Evolutionary conservation across 805 yeast genomes (phyloP).

Genomic region (Nakazawaea holstii): DNA sequence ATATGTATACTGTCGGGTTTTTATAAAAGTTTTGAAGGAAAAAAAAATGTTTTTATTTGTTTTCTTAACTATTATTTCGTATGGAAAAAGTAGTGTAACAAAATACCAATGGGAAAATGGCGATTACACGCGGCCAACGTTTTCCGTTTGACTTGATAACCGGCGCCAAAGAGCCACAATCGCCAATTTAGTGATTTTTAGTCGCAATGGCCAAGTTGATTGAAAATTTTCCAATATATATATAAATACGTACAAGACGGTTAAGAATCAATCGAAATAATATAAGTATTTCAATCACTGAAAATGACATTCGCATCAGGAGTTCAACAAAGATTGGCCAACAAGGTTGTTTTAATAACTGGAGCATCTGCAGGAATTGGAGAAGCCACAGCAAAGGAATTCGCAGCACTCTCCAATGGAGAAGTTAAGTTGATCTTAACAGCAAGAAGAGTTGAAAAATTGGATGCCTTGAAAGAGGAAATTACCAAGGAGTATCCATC

Average conservation of each 20-base stretch:
- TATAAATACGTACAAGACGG: not conserved
- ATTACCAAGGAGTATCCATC: conserved; percentile 42
- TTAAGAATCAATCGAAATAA: not conserved
- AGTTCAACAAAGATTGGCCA: conserved; percentile 11
- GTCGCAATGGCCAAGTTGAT: too few relatives aligned
- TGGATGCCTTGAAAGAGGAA: conserved; percentile 42
- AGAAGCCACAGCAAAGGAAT: conserved; percentile 39
- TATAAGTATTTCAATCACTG: too few relatives aligned
- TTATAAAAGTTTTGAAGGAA: too few relatives aligned
- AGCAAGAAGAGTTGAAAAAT: conserved; percentile 70
- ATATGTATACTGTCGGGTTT: not conserved
- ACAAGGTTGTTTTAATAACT: conserved; percentile 23
- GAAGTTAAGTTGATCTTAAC: conserved; percentile 63
- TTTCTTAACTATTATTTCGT: not conserved
- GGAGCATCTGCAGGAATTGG: conserved; percentile 49
- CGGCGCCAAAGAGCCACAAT: not conserved
- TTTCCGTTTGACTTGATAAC: conserved; percentile 1
- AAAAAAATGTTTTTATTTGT: not conserved
- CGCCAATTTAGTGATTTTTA: too few relatives aligned
- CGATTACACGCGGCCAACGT: not conserved
- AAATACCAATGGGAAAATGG: not conserved
- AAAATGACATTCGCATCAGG: conserved; percentile 10
- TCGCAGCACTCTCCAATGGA: conserved; percentile 60
- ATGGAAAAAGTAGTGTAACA: not conserved
- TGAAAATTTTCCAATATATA: not conserved